Conservation (phyloP, 2,329 filamentous ascomycete species). For the Golovinomyces cichoracearum region DNA sequence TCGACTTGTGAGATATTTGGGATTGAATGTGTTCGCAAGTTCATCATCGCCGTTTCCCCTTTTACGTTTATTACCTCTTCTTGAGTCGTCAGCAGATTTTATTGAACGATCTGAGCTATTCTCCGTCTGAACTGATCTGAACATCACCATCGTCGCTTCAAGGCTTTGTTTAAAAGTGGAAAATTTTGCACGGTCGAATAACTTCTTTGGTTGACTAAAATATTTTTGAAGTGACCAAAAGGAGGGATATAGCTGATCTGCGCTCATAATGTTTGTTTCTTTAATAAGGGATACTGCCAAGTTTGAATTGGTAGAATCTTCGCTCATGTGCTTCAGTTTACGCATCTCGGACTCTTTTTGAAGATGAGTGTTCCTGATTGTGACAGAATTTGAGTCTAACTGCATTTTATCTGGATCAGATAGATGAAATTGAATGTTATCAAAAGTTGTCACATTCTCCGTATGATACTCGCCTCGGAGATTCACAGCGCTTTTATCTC, state of each 20-base stretch:
- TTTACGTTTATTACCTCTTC: slow-evolving; percentile 45
- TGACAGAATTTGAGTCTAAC: slow-evolving; percentile 39
- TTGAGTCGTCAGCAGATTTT: slow-evolving; percentile 35
- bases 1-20: slow-evolving; percentile 91
- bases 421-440: slow-evolving; percentile 23
- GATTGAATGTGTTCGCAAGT: slow-evolving; percentile 57
- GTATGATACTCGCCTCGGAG: slow-evolving; percentile 84
- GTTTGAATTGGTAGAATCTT: slow-evolving; percentile 14
- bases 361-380: slow-evolving; percentile 21
- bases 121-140: slow-evolving; percentile 37
- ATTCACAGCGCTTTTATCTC: slow-evolving; percentile 93
- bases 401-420: slow-evolving; percentile 19
- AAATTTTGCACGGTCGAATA: slow-evolving; percentile 51
- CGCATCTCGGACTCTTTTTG: slow-evolving; percentile 7
- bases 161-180: slow-evolving; percentile 35
- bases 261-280: slow-evolving; percentile 29
- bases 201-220: slow-evolving; percentile 67
- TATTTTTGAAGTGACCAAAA: slow-evolving; percentile 87
- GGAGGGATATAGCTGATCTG: slow-evolving; percentile 56
- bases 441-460: slow-evolving; percentile 76
- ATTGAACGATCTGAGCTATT: slow-evolving; percentile 22
- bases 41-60: slow-evolving; percentile 32
- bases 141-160: slow-evolving; percentile 40
- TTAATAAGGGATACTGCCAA: slow-evolving; percentile 21
- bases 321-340: slow-evolving; percentile 6